Base-by-base conservation (phyloP, 257 asterid species). In the Petunia secreta region DNA sequence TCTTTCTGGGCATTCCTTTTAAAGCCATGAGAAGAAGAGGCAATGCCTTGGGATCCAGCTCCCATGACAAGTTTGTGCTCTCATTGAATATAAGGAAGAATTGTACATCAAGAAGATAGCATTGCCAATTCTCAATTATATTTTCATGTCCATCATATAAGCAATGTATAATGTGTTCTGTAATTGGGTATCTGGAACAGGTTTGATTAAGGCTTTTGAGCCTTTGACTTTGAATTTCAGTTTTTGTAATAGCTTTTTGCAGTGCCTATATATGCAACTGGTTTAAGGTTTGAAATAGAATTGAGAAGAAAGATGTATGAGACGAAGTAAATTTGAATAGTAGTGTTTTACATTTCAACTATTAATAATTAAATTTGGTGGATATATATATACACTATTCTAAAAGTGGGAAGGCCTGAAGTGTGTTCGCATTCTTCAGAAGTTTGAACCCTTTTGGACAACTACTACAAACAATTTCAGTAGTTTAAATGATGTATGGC, bases 91-190 rank as follows among this genome's bases (percentile, higher is more conserved):
- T 53, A 73, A 50, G 77, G 62, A 73, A 36, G 77, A 50, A 34
- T 5, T 73, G 41, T 73, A 73, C 50, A 73, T 11, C 77, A 11
- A 73, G 46, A 50, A 48, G 44, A 10, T 73, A 73, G 37, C 46
- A 1, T 50, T 71, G 77, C 77, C 77, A 14, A 48, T 48, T 36
- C 6, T 73, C 9, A 50, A 50, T 1, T 73, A 5, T 50, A 50
- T 48, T 53, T 13, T 10, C 62, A 73, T 73, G 62, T 50, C 60
- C 8, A 48, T 71, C 60, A 9, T 73, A 60, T 67, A 73, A 48
- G 77, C 77, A 73, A 50, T 73, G 62, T 48, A 53, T 73, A 73
- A 48, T 50, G 77, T 73, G 34, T 34, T 40, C 75, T 41, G 75
- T n/a, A 43, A 41, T 67, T 25, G 8, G 38, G 75, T 67, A 67